These are phyloP conservation scores for Neurospora sp. DNA, from an alignment of 495 filamentous ascomycete genomes.

Conservation along the genomic window DNA sequence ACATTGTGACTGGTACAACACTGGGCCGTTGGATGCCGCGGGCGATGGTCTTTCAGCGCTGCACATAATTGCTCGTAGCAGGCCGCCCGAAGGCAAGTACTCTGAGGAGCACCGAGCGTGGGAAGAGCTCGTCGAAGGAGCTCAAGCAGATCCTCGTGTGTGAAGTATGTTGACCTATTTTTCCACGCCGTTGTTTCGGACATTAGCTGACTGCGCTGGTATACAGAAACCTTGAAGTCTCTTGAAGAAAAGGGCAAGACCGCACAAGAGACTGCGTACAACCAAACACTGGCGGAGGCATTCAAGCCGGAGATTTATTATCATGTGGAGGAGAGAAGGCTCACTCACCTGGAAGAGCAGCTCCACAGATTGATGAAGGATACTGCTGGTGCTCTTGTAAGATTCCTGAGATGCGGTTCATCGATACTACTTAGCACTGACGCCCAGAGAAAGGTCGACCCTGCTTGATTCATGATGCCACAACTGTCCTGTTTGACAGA, in stretches of 20 bases:
- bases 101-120: background rate
- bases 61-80: background rate
- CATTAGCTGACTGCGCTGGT: background rate
- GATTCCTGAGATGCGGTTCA: background rate
- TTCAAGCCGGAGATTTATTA: background rate
- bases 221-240: background rate
- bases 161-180: background rate
- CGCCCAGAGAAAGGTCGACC: background rate
- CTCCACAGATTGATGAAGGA: background rate
- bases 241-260: background rate
- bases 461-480: background rate
- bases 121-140: background rate
- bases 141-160: background rate
- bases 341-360: background rate
- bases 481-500: background rate
- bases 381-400: background rate
- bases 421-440: background rate
- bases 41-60: background rate
- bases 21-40: background rate
- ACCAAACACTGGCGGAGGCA: background rate
- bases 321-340: background rate
- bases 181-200: background rate
- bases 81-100: background rate
- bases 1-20: background rate
- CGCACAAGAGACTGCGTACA: background rate